A percentile compares a stretch with the other conserved stretches of the same genome.
Conservation (phyloP, 75 land plant genomes). For the Selaginella tamariscina region DNA sequence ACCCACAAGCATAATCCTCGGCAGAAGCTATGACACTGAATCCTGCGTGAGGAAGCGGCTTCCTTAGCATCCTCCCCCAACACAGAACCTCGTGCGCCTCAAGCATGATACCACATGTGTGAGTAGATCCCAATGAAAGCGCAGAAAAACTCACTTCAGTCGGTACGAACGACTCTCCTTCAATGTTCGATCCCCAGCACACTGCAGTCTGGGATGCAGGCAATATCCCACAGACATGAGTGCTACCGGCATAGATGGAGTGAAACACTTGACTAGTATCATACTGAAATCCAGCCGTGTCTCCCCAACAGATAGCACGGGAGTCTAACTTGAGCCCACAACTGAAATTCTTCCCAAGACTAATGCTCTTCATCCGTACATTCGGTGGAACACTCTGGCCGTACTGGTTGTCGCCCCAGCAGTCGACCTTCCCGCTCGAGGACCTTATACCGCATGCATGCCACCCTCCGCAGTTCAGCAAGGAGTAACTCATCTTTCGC, state of each 20-base stretch:
- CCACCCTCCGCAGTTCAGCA: conserved; percentile 3
- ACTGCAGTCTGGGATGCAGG: neutral
- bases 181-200: neutral
- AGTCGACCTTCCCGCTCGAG: neutral
- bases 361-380: neutral
- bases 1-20: no score
- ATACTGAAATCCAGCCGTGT: neutral
- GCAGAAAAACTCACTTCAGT: neutral
- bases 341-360: conserved; percentile 4
- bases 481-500: neutral
- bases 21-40: no score
- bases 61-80: neutral
- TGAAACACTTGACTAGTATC: neutral
- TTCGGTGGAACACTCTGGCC: conserved; percentile 9
- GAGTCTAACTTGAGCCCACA: conserved; percentile 2
- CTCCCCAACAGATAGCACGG: conserved; percentile 13
- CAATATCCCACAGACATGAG: neutral
- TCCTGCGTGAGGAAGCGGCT: no score
- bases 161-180: neutral
- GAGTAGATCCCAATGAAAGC: neutral
- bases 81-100: neutral
- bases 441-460: neutral
- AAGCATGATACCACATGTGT: neutral
- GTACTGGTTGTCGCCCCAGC: conserved; percentile 14
- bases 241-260: neutral